Base-by-base conservation (phyloP, 192 early-diverging fungal species). In the Allomyces arbusculus region DNA sequence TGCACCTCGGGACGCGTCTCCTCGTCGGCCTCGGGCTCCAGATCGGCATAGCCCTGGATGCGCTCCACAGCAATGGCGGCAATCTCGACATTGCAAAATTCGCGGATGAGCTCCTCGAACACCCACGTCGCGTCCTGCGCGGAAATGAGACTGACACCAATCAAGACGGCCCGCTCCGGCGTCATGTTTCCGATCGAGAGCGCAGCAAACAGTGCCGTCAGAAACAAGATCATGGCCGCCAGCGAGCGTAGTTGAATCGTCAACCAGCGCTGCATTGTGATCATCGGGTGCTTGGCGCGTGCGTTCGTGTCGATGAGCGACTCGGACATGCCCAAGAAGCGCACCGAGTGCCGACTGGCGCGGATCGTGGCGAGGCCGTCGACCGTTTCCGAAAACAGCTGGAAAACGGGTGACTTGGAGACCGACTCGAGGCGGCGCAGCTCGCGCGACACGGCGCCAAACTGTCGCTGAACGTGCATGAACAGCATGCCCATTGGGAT, bases 11-110 rank as follows among this genome's bases (percentile, higher is more conserved):
- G 70, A 9, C 76, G 74, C 64, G 83, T 77, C n/a, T 87, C 68
- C 50, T 78, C 77, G 20, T 84, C 70, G 0, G 85, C 78, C 66
- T 97, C 94, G 69, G 93, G 86, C 23, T 91, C 91, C 61, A 95
- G 74, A 4, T 75, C 66, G 67, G 88, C 63, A 65, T 95, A 97
- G 73, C 94, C 91, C 24, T 81, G 73, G 26, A 95, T 76, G 61
- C 94, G 86, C 74, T 95, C 94, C 26, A 95, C 86, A 1, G 87
- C 77, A 68, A 90, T 92, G 82, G 92, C 77, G 66, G 77, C 81
- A 81, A 91, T 87, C 73, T 96, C 92, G 77, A 91, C 87, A 63
- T 84, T 71, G 64, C 84, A 82, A 70, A 89, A 90, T 68, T 76
- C 82, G 58, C 92, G 83, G 61, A 40, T 7, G 33, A 40, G 33